Percentiles rank a stretch among this genome's conserved stretches.
These are phyloP conservation scores for Torulaspora indica DNA, from an alignment of 805 yeast species.

Conservation along the genomic window DNA sequence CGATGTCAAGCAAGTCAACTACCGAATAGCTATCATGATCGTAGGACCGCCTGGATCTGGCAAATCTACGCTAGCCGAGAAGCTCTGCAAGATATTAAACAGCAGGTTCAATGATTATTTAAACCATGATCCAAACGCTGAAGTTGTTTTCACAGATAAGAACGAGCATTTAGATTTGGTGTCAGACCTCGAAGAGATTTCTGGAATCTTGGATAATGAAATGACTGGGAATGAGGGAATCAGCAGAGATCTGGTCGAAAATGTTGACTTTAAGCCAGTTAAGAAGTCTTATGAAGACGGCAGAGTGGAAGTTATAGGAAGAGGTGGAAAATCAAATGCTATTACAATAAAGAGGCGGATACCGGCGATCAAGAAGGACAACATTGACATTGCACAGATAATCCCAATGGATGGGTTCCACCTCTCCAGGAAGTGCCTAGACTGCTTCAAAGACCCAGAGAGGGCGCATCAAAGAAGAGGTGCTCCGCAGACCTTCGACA, in stretches of 20 bases:
- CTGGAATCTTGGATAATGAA: slow-evolving; percentile 11
- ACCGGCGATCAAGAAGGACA: neutral
- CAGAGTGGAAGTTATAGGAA: slow-evolving; percentile 26
- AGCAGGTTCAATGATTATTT: slow-evolving; percentile 20
- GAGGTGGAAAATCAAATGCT: slow-evolving; percentile 33
- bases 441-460: slow-evolving; percentile 49
- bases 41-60: slow-evolving; percentile 87
- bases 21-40: slow-evolving; percentile 53
- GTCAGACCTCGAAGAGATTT: slow-evolving; percentile 7
- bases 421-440: slow-evolving; percentile 46
- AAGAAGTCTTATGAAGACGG: slow-evolving; percentile 18
- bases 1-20: slow-evolving; percentile 24
- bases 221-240: slow-evolving; percentile 16
- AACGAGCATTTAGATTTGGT: slow-evolving; percentile 5
- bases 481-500: slow-evolving; percentile 81
- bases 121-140: slow-evolving; percentile 1
- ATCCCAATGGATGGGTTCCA: slow-evolving; percentile 80
- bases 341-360: slow-evolving; percentile 13
- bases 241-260: slow-evolving; percentile 23
- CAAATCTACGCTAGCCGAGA: slow-evolving; percentile 60
- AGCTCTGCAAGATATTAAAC: slow-evolving; percentile 43
- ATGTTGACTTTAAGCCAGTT: slow-evolving; percentile 21
- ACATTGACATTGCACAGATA: slow-evolving; percentile 39
- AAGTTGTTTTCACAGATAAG: neutral
- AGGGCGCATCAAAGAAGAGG: slow-evolving; percentile 67